Evolutionary conservation across 2,329 filamentous ascomycete genomes (phyloP), one percentile per base, ranked within the genome.

Genomic region (Epichloe amarillans): DNA sequence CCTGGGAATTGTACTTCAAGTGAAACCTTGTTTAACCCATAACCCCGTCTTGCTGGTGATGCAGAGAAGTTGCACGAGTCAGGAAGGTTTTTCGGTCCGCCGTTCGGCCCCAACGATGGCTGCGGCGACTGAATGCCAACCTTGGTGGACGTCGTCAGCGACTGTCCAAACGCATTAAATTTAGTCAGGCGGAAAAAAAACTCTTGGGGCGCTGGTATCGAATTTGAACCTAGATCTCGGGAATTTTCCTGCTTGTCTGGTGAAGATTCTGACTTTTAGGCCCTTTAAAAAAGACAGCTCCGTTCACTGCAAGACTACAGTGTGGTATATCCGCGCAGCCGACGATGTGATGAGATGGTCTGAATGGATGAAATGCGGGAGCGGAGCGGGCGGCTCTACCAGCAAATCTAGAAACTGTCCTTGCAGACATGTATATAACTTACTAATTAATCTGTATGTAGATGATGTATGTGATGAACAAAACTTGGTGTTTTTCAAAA

Each of bases 311-410:
- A 45, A 19, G 41, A 43, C 21, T 45, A 8, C 14, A 17, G 4
- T 3, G n/a, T 30, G 21, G 14, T 21, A 35, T 39, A n/a, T 23
- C 39, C 38, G 39, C 10, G 15, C 26, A 33, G 33, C 14, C 39
- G 21, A 38, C 12, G 19, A 37, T 12, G 23, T 23, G 21, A 46
- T 35, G 43, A 52, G 43, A 39, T 33, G n/a, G 23, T 53, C 8
- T 46, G n/a, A 23, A 36, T 51, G 45, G 42, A 48, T 17, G 52
- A 41, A 53, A 46, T 49, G 52, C 40, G 52, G 49, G 45, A 47
- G 49, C 45, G 30, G 41, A 33, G 45, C 30, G 43, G 21, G 46
- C 26, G 46, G 40, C 45, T 46, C 19, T 35, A 41, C 19, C 38
- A 15, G 49, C n/a, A 42, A 47, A 38, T 23, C n/a, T 12, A 37